These are phyloP conservation scores for Spencermartinsiella europaea DNA, from an alignment of 805 yeast species.

Conservation along the genomic window DNA sequence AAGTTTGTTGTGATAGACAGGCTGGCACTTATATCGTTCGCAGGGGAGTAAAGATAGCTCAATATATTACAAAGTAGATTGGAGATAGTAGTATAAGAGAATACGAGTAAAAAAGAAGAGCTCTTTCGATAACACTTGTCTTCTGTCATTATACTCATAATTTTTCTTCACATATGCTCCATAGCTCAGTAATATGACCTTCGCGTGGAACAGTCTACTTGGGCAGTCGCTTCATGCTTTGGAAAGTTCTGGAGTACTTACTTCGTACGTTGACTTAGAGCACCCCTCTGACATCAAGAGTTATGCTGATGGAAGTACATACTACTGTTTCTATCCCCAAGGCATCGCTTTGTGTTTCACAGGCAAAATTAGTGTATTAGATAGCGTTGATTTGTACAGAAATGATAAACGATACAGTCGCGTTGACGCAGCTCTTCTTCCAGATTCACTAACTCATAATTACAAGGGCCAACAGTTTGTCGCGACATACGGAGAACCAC, in stretches of 20 bases:
- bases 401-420: conserved; percentile 21
- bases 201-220: neutral
- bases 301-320: conserved; percentile 14
- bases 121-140: no score
- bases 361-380: conserved; percentile 19
- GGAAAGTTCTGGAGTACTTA: neutral
- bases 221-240: neutral
- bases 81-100: no score
- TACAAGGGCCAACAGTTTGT: conserved; percentile 32
- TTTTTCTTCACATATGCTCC: no score
- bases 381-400: conserved; percentile 35
- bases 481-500: conserved; percentile 36
- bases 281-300: conserved; percentile 4
- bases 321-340: conserved; percentile 18
- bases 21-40: no score
- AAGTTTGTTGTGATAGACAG: no score
- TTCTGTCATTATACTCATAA: no score
- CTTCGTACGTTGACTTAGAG: neutral
- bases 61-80: no score
- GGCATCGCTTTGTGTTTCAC: conserved; percentile 21
- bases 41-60: no score
- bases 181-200: no score
- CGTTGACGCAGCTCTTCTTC: conserved; percentile 15
- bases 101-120: no score
- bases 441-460: conserved; percentile 19